Percentiles rank a stretch among this genome's conserved stretches.
phyloP scores from a whole-genome alignment of 2,329 filamentous ascomycete genomes.

The Curvularia eragrostidis region DNA sequence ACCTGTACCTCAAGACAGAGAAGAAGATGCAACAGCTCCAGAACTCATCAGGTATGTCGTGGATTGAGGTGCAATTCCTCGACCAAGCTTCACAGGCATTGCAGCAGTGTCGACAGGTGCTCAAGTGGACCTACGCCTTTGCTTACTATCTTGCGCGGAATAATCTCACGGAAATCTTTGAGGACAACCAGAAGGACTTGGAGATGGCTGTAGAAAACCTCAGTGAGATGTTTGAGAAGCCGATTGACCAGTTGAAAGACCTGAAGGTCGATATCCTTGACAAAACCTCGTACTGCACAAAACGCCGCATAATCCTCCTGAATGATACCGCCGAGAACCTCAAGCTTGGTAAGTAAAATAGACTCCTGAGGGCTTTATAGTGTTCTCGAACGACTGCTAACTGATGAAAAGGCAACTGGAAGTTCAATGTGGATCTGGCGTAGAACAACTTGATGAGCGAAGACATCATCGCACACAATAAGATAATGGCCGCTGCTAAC shows the following conservation, averaged over 20 bases:
- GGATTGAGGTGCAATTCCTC: constrained; percentile 98
- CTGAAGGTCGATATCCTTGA: constrained; percentile 98
- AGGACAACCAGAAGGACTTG: constrained; percentile 97
- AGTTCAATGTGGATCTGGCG: constrained; percentile 39
- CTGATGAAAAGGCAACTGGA: constrained; percentile 35
- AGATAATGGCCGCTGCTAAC: not conserved
- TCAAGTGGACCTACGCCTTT: constrained; percentile 99
- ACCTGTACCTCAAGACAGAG: constrained; percentile 94
- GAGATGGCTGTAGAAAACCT: constrained; percentile 96
- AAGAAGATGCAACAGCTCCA: constrained; percentile 99
- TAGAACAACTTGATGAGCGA: constrained; percentile 18
- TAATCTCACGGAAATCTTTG: constrained; percentile 95
- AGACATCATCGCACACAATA: not conserved
- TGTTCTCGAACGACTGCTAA: constrained; percentile 17
- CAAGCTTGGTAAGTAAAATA: constrained; percentile 71
- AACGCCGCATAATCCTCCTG: constrained; percentile 84
- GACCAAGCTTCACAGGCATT: constrained; percentile 91
- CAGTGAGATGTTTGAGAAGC: constrained; percentile 99
- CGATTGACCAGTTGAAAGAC: constrained; percentile 81
- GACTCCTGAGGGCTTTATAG: not conserved
- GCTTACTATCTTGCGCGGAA: constrained; percentile 96
- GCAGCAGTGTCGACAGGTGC: constrained; percentile 94
- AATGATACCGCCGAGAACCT: constrained; percentile 93
- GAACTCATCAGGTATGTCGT: constrained; percentile 91
- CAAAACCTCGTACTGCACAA: constrained; percentile 96